Evolutionary conservation across 805 yeast species (phyloP).

Genomic region (Candida loeiensis): DNA sequence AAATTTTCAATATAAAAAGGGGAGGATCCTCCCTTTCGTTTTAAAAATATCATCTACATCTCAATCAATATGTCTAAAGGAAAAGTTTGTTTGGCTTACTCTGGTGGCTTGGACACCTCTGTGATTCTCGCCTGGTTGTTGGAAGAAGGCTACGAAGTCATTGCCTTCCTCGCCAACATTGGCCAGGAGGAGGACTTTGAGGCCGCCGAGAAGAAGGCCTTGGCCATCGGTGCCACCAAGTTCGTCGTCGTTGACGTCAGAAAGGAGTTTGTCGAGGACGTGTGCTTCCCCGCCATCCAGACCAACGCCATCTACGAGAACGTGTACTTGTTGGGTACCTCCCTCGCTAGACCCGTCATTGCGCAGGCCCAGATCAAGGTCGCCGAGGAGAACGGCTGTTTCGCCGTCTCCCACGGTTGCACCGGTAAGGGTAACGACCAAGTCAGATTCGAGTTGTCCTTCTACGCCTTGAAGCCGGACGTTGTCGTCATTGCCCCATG

Average conservation of each 20-base stretch:
- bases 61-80: conserved; percentile 77
- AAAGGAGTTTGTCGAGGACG: conserved; percentile 89
- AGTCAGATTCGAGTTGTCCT: conserved; percentile 94
- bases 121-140: conserved; percentile 96
- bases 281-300: conserved; percentile 95
- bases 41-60: conserved; percentile 8
- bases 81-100: conserved; percentile 97
- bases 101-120: conserved; percentile 98
- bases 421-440: conserved; percentile 99
- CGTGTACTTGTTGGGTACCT: conserved; percentile 93
- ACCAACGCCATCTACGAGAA: conserved; percentile 97
- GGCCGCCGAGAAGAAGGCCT: conserved; percentile 93
- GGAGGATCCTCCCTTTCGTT: conserved; percentile 11
- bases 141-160: conserved; percentile 96
- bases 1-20: conserved; percentile 17
- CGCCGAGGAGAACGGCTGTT: conserved; percentile 96
- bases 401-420: conserved; percentile 98
- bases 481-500: conserved; percentile 97
- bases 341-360: conserved; percentile 97
- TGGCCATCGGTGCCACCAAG: conserved; percentile 95
- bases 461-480: conserved; percentile 97
- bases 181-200: conserved; percentile 99
- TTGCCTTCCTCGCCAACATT: conserved; percentile 96
- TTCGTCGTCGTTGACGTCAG: conserved; percentile 93
- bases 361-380: conserved; percentile 97